These are phyloP conservation scores for Lolium rigidum DNA, from an alignment of 176 grass and related monocot species.

Conservation along the genomic window DNA sequence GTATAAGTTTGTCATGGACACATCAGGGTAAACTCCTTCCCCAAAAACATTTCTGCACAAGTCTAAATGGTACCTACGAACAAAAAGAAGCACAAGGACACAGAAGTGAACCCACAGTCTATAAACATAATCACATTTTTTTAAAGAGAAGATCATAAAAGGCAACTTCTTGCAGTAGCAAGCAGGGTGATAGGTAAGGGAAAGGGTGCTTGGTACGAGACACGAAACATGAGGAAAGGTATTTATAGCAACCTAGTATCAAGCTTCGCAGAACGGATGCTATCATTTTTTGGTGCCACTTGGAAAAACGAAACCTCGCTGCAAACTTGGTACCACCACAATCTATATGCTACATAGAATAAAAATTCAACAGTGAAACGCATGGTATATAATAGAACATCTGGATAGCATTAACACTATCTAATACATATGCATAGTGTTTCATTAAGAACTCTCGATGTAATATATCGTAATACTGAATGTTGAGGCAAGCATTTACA, in stretches of 20 bases:
- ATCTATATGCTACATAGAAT: constrained; percentile 59
- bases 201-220: constrained; percentile 22
- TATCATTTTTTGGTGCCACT: constrained; percentile 87
- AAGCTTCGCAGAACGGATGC: constrained; percentile 81
- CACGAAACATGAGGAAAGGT: background rate
- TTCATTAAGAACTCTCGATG: background rate
- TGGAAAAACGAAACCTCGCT: constrained; percentile 97
- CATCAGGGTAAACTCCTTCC: constrained; percentile 87
- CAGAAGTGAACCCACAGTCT: constrained; percentile 2
- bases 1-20: constrained; percentile 95
- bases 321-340: constrained; percentile 99
- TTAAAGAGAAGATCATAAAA: background rate
- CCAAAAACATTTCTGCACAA: constrained; percentile 94
- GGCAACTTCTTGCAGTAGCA: background rate
- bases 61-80: constrained; percentile 90
- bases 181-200: background rate
- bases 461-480: constrained; percentile 36
- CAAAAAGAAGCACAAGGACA: constrained; percentile 33
- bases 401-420: constrained; percentile 7
- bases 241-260: constrained; percentile 62
- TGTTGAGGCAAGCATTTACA: constrained; percentile 45
- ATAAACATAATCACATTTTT: constrained; percentile 21
- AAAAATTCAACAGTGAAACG: constrained; percentile 44
- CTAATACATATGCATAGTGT: constrained; percentile 6
- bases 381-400: constrained; percentile 15